A percentile compares a stretch with the other conserved stretches of the same genome.
These are phyloP conservation scores for Boletus vinaceobasis DNA, from an alignment of 768 basidiomycete species.

Conservation along the genomic window DNA sequence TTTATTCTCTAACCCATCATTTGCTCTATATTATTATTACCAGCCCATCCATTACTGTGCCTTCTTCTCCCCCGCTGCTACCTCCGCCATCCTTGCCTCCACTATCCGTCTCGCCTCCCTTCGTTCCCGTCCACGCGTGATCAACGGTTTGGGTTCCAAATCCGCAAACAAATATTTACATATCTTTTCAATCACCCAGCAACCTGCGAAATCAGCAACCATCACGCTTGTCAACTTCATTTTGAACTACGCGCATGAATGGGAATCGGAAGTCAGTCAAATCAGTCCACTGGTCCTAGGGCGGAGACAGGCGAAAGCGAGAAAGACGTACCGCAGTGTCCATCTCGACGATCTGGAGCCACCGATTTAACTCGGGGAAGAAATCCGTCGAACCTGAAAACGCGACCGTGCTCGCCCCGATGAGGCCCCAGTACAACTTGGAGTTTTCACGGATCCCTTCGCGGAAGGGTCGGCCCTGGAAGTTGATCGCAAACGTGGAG, in stretches of 20 bases:
- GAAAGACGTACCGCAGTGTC: constrained; percentile 52
- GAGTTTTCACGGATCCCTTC: constrained; percentile 96
- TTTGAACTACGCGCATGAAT: constrained; percentile 62
- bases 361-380: constrained; percentile 90
- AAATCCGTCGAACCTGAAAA: constrained; percentile 94
- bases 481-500: constrained; percentile 98
- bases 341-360: constrained; percentile 98
- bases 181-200: constrained; percentile 74
- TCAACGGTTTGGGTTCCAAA: constrained; percentile 78
- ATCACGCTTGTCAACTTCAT: constrained; percentile 72
- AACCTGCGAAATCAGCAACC: constrained; percentile 85
- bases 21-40: not conserved
- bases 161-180: constrained; percentile 90
- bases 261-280: not conserved
- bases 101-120: constrained; percentile 57
- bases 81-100: constrained; percentile 33
- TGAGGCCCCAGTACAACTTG: constrained; percentile 88
- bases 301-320: not conserved
- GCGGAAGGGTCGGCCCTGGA: constrained; percentile 97
- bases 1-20: not conserved
- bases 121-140: constrained; percentile 81
- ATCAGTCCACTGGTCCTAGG: not conserved
- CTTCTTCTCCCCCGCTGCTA: constrained; percentile 36
- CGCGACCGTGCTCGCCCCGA: constrained; percentile 86
- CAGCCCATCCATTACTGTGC: constrained; percentile 22